phyloP scores from a whole-genome alignment of 2,329 filamentous ascomycete species.

The Colletotrichum sp. region DNA sequence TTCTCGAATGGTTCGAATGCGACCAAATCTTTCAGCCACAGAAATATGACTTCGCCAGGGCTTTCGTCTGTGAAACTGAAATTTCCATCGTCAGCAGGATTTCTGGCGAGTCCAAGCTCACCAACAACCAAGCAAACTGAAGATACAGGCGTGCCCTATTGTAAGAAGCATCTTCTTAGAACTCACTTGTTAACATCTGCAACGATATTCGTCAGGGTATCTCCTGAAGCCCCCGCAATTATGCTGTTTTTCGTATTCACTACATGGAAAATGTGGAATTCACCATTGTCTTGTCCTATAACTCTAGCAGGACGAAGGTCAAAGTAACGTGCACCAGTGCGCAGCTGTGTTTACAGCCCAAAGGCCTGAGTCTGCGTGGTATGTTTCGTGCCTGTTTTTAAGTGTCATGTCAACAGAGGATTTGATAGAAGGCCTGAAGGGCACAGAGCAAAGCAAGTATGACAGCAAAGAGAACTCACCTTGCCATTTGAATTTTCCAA shows the following conservation, averaged over 20 bases:
- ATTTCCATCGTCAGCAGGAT: not conserved
- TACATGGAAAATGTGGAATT: not conserved
- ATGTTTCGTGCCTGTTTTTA: slow-evolving; percentile 39
- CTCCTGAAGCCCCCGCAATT: not conserved
- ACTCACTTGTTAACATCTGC: not conserved
- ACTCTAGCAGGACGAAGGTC: slow-evolving; percentile 47
- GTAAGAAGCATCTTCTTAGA: not conserved
- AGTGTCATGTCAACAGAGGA: not conserved
- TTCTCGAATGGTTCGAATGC: not conserved
- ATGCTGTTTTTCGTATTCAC: not conserved
- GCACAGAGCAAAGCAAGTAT: no score
- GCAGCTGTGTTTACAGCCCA: slow-evolving; percentile 48
- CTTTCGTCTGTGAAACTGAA: not conserved
- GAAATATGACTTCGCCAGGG: not conserved
- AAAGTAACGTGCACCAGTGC: slow-evolving; percentile 50
- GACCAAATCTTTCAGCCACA: not conserved
- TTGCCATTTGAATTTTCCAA: slow-evolving; percentile 19
- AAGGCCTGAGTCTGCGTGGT: slow-evolving; percentile 52
- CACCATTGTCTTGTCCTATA: not conserved
- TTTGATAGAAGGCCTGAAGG: not conserved
- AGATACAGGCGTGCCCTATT: rapidly evolving
- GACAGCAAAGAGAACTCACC: not conserved
- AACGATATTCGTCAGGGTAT: not conserved
- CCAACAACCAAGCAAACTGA: no score
- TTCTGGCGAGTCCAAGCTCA: no score